Conservation (phyloP, 2,329 filamentous ascomycete species). For the Talaromyces marneffei region DNA sequence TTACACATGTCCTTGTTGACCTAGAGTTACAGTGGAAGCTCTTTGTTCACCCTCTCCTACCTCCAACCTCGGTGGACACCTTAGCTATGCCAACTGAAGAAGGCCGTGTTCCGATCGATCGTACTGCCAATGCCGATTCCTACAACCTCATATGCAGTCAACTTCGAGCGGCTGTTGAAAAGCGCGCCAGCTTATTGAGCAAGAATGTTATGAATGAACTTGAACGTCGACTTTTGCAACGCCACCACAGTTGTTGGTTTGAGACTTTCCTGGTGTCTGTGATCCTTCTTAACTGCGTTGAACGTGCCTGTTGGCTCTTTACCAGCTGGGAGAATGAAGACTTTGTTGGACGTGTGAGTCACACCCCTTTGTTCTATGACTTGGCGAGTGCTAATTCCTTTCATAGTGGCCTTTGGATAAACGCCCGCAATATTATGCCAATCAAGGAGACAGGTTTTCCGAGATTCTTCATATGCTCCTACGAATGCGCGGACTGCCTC, state of each 20-base stretch:
- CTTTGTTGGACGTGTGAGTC: constrained; percentile 31
- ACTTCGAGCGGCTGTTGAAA: constrained; percentile 51
- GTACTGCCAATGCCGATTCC: constrained; percentile 38
- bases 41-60: constrained; percentile 42
- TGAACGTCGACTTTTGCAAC: constrained; percentile 54
- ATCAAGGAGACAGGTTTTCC: constrained; percentile 54
- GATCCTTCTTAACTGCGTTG: constrained; percentile 54
- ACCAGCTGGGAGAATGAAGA: constrained; percentile 46
- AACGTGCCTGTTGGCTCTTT: constrained; percentile 56
- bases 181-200: constrained; percentile 47
- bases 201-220: constrained; percentile 55
- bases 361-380: neutral
- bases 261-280: constrained; percentile 56
- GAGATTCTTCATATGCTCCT: constrained; percentile 54
- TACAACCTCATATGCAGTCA: constrained; percentile 50
- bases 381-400: neutral
- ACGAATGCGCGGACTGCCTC: constrained; percentile 50
- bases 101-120: constrained; percentile 36
- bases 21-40: constrained; percentile 45
- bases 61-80: constrained; percentile 32
- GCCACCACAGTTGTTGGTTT: constrained; percentile 52
- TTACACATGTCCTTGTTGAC: constrained; percentile 51
- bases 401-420: constrained; percentile 51
- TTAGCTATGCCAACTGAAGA: constrained; percentile 36
- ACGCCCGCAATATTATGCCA: constrained; percentile 46